Percentiles rank a stretch among this genome's conserved stretches.
These are phyloP conservation scores for Penicillium corylophilum DNA, from an alignment of 2,329 filamentous ascomycete genomes.

Conservation along the genomic window DNA sequence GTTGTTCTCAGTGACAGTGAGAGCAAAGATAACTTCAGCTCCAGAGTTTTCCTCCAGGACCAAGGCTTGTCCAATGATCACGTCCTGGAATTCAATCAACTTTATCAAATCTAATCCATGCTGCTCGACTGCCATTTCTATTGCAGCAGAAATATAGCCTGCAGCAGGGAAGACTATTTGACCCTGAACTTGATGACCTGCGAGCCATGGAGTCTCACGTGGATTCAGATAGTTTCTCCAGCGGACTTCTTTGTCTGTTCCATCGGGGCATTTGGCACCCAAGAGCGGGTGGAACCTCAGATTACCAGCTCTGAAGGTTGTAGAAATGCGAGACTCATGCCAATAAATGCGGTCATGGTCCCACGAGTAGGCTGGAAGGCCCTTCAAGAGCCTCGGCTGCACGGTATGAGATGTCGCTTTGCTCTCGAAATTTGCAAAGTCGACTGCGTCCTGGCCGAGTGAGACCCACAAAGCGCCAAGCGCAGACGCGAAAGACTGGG, in stretches of 20 bases:
- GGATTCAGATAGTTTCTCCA: slow-evolving; percentile 34
- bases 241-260: slow-evolving; percentile 20
- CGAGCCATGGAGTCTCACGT: slow-evolving; percentile 35
- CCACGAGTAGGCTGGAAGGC: slow-evolving; percentile 22
- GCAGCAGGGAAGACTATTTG: slow-evolving; percentile 33
- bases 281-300: slow-evolving; percentile 19
- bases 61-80: slow-evolving; percentile 26
- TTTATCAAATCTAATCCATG: slow-evolving; percentile 15
- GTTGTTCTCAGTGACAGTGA: slow-evolving; percentile 13
- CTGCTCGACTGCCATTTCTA: slow-evolving; percentile 22
- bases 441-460: slow-evolving; percentile 14
- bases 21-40: slow-evolving; percentile 21
- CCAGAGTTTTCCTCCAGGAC: slow-evolving; percentile 24
- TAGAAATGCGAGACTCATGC: slow-evolving; percentile 22
- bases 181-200: slow-evolving; percentile 33
- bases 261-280: slow-evolving; percentile 20
- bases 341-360: slow-evolving; percentile 25
- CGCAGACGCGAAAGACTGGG: slow-evolving; percentile 12
- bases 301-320: slow-evolving; percentile 6
- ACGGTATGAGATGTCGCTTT: not conserved
- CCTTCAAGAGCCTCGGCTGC: slow-evolving; percentile 10
- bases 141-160: slow-evolving; percentile 29
- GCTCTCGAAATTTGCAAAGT: slow-evolving; percentile 16
- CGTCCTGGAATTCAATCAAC: slow-evolving; percentile 25
- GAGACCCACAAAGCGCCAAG: slow-evolving; percentile 19